phyloP scores from a whole-genome alignment of 2,329 filamentous ascomycete genomes.

The Calonectria montana region DNA sequence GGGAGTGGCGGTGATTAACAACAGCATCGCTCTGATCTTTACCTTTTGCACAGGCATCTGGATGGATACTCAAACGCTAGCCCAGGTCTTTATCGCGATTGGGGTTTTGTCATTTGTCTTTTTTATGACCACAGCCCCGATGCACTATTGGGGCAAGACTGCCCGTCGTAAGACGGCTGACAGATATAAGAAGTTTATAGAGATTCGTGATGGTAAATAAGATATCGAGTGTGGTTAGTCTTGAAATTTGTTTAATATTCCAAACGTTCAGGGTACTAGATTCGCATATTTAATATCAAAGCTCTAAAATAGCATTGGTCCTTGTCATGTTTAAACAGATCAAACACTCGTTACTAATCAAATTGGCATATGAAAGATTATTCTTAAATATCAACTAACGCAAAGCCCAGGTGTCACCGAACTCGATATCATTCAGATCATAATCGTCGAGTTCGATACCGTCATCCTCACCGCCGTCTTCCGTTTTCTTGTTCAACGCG shows the following conservation, averaged over 20 bases:
- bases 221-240: too few species aligned
- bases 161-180: constrained; percentile 14
- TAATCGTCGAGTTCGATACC: background rate
- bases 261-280: too few species aligned
- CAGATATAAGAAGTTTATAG: constrained; percentile 13
- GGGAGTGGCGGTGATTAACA: constrained; percentile 23
- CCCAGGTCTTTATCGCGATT: constrained; percentile 19
- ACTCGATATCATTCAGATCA: background rate
- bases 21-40: constrained; percentile 23
- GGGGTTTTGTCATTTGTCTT: constrained; percentile 17
- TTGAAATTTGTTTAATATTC: too few species aligned
- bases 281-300: too few species aligned
- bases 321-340: too few species aligned
- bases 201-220: constrained; percentile 8
- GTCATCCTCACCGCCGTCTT: background rate
- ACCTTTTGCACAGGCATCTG: constrained; percentile 23
- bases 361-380: too few species aligned
- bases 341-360: too few species aligned
- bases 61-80: constrained; percentile 21
- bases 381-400: too few species aligned
- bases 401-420: background rate
- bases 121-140: constrained; percentile 17
- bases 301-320: too few species aligned
- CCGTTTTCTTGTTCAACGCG: too few species aligned
- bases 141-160: constrained; percentile 18